Evolutionary conservation across 768 basidiomycete genomes (phyloP), one percentile per base, ranked within the genome.

Genomic region (Neoboletus brunneissimus): DNA sequence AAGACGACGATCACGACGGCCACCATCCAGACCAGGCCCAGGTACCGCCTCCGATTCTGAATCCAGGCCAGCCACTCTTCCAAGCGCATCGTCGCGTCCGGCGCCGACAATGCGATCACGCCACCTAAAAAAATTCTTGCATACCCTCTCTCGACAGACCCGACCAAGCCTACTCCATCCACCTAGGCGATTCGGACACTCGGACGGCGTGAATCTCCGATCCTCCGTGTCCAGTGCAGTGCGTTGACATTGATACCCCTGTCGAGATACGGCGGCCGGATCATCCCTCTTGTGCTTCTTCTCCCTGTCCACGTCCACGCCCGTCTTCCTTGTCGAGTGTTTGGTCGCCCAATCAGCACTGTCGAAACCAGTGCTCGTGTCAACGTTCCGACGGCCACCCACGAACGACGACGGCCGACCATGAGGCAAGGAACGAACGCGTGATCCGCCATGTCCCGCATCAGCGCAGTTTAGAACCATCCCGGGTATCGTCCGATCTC

Each of bases 241-340:
- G 20, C 16, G 11, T 22, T 0, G 51, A 31, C 10, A 23, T n/a
- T 27, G 61, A n/a, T 13, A 15, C 16, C 12, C 27, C 27, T 11
- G 50, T 25, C 49, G 54, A 58, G 27, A n/a, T 40, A 49, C 45
- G 16, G 12, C 59, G 61, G 61, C 40, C 60, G 65, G 68, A 65
- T 57, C 65, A 56, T 54, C 37, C n/a, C 4, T 45, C 20, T 10
- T 8, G 1, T 45, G 18, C 55, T 44, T 54, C 55, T 47, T 54
- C 23, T 48, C 46, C 10, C 48, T 23, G 34, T 43, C 49, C 27
- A 23, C 9, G 32, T 42, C 34, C 22, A 16, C 22, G 12, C n/a
- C 15, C 41, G 27, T 48, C 57, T 43, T 45, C 29, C 43, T 45
- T 1, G 37, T 25, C 31, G 27, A 7, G 10, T 10, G 16, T 23